Evolutionary conservation across 345 rosid species (phyloP).

Genomic region (Turnera subulata): DNA sequence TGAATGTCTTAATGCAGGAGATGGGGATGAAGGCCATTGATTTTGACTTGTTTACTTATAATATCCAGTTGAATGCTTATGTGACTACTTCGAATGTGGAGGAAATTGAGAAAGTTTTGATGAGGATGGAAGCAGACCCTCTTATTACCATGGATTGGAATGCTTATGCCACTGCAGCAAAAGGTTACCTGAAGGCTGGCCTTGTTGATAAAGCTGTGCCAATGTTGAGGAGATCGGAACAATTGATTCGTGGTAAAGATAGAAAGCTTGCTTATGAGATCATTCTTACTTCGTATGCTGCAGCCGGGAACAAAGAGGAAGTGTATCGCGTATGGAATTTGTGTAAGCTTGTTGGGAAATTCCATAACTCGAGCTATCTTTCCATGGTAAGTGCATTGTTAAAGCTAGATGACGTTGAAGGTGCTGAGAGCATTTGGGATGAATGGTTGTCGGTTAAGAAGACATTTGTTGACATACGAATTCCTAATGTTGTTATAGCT

Average conservation of each 20-base stretch:
- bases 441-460: slow-evolving; percentile 49
- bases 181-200: slow-evolving; percentile 44
- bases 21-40: slow-evolving; percentile 44
- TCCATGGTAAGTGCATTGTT: slow-evolving; percentile 48
- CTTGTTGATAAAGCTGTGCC: slow-evolving; percentile 26
- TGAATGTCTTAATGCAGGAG: slow-evolving; percentile 38
- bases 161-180: slow-evolving; percentile 34
- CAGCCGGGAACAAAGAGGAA: slow-evolving; percentile 39
- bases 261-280: slow-evolving; percentile 2
- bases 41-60: slow-evolving; percentile 31
- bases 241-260: slow-evolving; percentile 4
- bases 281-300: slow-evolving; percentile 20
- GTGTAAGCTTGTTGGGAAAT: slow-evolving; percentile 34
- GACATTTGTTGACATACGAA: slow-evolving; percentile 31
- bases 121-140: slow-evolving; percentile 39
- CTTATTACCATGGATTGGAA: slow-evolving; percentile 32
- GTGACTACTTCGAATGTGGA: slow-evolving; percentile 30
- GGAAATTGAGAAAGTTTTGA: slow-evolving; percentile 48
- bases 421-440: slow-evolving; percentile 46
- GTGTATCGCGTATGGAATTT: slow-evolving; percentile 52
- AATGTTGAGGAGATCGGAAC: slow-evolving; percentile 44
- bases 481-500: slow-evolving; percentile 42
- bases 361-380: slow-evolving; percentile 39
- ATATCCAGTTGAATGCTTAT: slow-evolving; percentile 31
- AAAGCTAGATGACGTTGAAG: slow-evolving; percentile 47